Evolutionary conservation across 139 green algal genomes (phyloP), one percentile per base, ranked within the genome.

Genomic region (Haematococcus sp.): DNA sequence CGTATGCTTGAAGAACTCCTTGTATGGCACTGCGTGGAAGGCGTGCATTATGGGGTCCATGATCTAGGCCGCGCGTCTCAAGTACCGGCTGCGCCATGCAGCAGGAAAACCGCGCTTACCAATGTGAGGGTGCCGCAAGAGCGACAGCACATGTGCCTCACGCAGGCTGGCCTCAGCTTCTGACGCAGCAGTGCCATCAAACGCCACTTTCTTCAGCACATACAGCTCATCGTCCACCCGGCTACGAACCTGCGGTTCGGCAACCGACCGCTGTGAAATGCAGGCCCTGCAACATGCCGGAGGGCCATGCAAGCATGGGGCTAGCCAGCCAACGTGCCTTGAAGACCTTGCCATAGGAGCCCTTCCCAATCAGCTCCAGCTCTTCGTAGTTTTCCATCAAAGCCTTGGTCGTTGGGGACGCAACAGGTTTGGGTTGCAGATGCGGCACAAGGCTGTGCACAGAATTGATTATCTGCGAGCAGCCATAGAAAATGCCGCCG

Each of bases 311-410:
- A 61, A 61, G 54, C 54, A 28, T 27, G 60, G 4, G 13, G n/a
- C n/a, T n/a, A n/a, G n/a, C n/a, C n/a, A 73, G 19, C 15, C 22
- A 32, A 5, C 33, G 27, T 70, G 84, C 82, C 72, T 80, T 81
- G 31, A 83, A 87, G 1, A 87, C 80, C 40, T 83, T 79, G 0
- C 84, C 84, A 70, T 87, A 89, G 0, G 64, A 76, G 17, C 84
- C 84, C 27, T 89, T 84, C 15, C 84, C 84, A 5, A 87, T 63
- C 23, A 80, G 40, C 30, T 81, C 60, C 0, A 75, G 20, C 31
- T 75, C 44, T 15, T 64, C 30, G 60, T 82, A 81, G 5, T 56
- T 52, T 2, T 81, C 58, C 71, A 81, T 85, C 28, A n/a, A n/a
- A n/a, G n/a, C n/a, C n/a, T n/a, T n/a, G n/a, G n/a, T n/a, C n/a